Base-by-base conservation (phyloP, 2,329 filamentous ascomycete species). In the Alternaria sp. region DNA sequence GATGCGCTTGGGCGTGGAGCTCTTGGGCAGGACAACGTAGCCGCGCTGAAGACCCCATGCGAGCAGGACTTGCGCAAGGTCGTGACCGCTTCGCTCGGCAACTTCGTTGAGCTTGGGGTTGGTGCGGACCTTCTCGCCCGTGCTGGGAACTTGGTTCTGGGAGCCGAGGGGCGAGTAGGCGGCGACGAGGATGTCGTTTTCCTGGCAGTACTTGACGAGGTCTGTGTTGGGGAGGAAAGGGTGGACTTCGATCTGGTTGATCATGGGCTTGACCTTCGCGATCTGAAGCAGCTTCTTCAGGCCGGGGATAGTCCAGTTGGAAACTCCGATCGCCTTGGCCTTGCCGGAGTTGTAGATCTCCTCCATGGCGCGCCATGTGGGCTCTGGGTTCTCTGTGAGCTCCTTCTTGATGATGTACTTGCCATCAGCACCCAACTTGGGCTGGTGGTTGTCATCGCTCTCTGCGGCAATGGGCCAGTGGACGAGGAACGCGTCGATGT, bases 11-110 rank as follows among this genome's bases (percentile, higher is more conserved):
- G 78, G 76, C 12, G 78, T 80, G 12, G 79, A 80, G 68, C 78
- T 81, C 74, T 81, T 81, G 18, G 79, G 79, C 55, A 81, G 68
- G 4, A 80, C 74, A 12, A 72, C 76, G 56, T 76, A 79, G n/a
- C 78, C 90, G 80, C 92, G 92, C 81, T 95, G 90, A 78, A 97
- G 78, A 65, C 91, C 92, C 87, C 93, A 97, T 57, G 93, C 86
- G 52, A 97, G 81, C 74, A 97, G 78, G n/a, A 97, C 82, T 83
- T 97, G 93, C 2, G 92, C 90, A 61, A 91, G 88, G 10, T 88
- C 87, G 81, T 92, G 92, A 64, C 84, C 85, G 75, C 95, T 88
- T 81, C 92, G 93, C 72, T 90, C 82, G 1, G 90, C 89, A 54
- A 96, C 80, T 22, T 84, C 84, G 68, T 87, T 86, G 54, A 95